A percentile compares a stretch with the other conserved stretches of the same genome.
These are phyloP conservation scores for Pichia occidentalis DNA, from an alignment of 805 yeast genomes.

Conservation along the genomic window DNA sequence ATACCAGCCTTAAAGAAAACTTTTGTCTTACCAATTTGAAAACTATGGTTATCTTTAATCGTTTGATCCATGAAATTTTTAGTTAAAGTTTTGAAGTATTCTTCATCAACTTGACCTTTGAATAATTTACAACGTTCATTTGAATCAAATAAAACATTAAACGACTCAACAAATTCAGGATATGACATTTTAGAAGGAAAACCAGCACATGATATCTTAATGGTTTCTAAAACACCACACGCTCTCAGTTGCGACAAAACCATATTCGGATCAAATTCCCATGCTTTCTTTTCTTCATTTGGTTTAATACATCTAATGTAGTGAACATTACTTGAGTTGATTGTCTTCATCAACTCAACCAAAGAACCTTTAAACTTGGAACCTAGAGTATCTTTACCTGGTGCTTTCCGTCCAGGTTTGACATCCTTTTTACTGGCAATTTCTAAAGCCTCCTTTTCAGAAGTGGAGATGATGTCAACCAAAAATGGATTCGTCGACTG, in stretches of 20 bases:
- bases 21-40: slow-evolving; percentile 88
- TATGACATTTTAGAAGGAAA: slow-evolving; percentile 96
- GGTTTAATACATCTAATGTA: slow-evolving; percentile 97
- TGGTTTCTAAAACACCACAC: slow-evolving; percentile 97
- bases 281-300: slow-evolving; percentile 86
- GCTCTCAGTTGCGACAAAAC: slow-evolving; percentile 93
- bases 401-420: slow-evolving; percentile 29
- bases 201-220: slow-evolving; percentile 94
- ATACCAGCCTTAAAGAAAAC: slow-evolving; percentile 96
- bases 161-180: slow-evolving; percentile 85
- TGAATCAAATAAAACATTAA: slow-evolving; percentile 75
- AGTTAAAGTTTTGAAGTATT: slow-evolving; percentile 57
- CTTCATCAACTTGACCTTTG: slow-evolving; percentile 46
- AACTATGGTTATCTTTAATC: slow-evolving; percentile 60
- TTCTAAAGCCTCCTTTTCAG: slow-evolving; percentile 49
- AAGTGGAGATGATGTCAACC: slow-evolving; percentile 53
- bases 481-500: slow-evolving; percentile 62
- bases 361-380: slow-evolving; percentile 88
- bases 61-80: slow-evolving; percentile 57
- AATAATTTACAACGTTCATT: slow-evolving; percentile 59
- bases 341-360: slow-evolving; percentile 88
- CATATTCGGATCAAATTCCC: slow-evolving; percentile 95
- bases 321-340: slow-evolving; percentile 91
- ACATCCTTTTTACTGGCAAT: slow-evolving; percentile 30
- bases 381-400: slow-evolving; percentile 87